Percentiles rank a stretch among this genome's conserved stretches.
Evolutionary conservation across 352 stramenopile genomes (phyloP).

Genomic region (Aphanomyces euteiches): DNA sequence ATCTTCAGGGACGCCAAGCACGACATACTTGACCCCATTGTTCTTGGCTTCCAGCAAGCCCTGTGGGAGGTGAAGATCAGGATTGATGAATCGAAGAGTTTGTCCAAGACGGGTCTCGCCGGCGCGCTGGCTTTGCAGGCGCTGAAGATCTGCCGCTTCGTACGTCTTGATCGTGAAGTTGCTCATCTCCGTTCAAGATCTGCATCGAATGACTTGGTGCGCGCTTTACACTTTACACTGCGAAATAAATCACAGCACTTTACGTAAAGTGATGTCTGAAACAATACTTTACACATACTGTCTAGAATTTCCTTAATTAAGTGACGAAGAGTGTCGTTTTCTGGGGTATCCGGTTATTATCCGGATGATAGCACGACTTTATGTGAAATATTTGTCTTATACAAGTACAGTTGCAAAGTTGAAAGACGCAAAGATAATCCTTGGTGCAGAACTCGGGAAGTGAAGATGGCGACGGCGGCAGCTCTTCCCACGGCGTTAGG

Average conservation of each 20-base stretch:
- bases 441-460: background rate
- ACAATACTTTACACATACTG: background rate
- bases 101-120: conserved; percentile 26
- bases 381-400: background rate
- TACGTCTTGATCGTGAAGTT: conserved; percentile 25
- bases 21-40: conserved; percentile 18
- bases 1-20: conserved; percentile 28
- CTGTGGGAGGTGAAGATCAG: conserved; percentile 18
- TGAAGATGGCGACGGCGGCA: background rate
- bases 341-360: background rate
- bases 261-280: background rate
- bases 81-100: conserved; percentile 21
- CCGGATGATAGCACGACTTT: background rate
- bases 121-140: conserved; percentile 26
- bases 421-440: conserved; percentile 9
- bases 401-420: background rate
- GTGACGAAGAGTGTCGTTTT: background rate
- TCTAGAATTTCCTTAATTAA: background rate
- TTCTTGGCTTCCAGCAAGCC: conserved; percentile 3
- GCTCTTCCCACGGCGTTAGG: conserved; percentile 15
- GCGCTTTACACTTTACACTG: no score
- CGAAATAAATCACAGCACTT: background rate
- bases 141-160: conserved; percentile 24
- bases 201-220: background rate
- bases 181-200: conserved; percentile 21